phyloP scores from a whole-genome alignment of 1,139 yeast genomes.

The Suhomyces guaymorum region DNA sequence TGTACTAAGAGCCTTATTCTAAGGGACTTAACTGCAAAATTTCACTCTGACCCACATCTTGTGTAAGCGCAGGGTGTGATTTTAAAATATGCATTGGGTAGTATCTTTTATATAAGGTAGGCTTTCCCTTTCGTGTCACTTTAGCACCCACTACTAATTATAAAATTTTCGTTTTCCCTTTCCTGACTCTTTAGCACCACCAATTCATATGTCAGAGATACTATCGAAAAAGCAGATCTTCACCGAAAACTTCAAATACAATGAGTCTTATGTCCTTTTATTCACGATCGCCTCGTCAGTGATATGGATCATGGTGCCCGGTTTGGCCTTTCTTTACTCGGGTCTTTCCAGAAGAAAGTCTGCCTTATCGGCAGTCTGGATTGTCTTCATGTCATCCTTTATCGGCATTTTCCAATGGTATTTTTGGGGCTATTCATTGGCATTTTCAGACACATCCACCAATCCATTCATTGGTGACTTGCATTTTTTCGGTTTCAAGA shows the following conservation, averaged over 20 bases:
- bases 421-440: constrained; percentile 95
- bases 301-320: constrained; percentile 93
- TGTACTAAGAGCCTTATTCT: background rate
- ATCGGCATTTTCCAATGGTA: constrained; percentile 93
- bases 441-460: constrained; percentile 73
- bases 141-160: no score
- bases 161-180: no score
- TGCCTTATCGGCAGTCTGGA: constrained; percentile 88
- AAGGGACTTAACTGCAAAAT: background rate
- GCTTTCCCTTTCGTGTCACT: no score
- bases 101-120: no score
- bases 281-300: constrained; percentile 64
- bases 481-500: constrained; percentile 75
- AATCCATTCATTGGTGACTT: constrained; percentile 87
- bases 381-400: constrained; percentile 69
- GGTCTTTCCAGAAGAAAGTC: constrained; percentile 92
- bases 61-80: no score
- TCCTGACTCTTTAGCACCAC: no score
- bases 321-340: constrained; percentile 87
- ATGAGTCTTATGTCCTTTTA: constrained; percentile 44
- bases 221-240: constrained; percentile 33
- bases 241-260: constrained; percentile 43
- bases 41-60: constrained; percentile 1
- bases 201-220: constrained; percentile 8
- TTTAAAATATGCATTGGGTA: no score